These are phyloP conservation scores for Ilex paraguariensis DNA, from an alignment of 305 asterid genomes.

Conservation along the genomic window DNA sequence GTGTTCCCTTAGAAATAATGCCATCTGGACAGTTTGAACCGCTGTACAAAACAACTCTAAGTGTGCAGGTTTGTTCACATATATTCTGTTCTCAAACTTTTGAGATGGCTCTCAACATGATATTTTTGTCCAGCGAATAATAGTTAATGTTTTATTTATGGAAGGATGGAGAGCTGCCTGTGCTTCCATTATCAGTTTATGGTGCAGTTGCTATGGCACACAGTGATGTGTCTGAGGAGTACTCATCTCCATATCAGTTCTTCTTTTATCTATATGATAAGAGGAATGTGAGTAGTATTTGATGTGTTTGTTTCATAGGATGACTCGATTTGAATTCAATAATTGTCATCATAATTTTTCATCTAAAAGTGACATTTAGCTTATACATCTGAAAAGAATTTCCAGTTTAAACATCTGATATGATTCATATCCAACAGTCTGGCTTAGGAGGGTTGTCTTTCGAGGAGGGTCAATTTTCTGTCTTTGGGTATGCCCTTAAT, in stretches of 20 bases:
- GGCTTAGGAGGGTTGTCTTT: conserved; percentile 96
- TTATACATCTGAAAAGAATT: no score
- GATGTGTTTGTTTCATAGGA: background rate
- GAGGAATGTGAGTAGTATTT: conserved; percentile 65
- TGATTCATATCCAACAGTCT: conserved; percentile 40
- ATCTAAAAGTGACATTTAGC: no score
- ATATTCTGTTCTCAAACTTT: conserved; percentile 8
- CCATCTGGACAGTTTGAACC: conserved; percentile 99
- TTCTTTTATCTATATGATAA: conserved; percentile 90
- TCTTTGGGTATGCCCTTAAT: conserved; percentile 58
- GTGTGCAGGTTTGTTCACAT: conserved; percentile 55
- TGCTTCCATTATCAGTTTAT: conserved; percentile 89
- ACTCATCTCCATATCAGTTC: conserved; percentile 92
- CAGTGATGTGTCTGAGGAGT: conserved; percentile 71
- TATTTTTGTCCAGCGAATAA: background rate
- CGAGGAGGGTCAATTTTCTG: conserved; percentile 95
- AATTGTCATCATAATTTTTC: no score
- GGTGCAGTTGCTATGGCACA: conserved; percentile 98
- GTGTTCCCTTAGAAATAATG: conserved; percentile 84
- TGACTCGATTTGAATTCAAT: no score
- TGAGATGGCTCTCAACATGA: conserved; percentile 4
- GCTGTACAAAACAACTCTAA: conserved; percentile 68
- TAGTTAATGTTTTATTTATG: conserved; percentile 2
- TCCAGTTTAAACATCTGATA: background rate
- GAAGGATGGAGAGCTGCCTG: conserved; percentile 96